Evolutionary conservation across 257 asterid species (phyloP).

Genomic region (Jacaranda mimosifolia): DNA sequence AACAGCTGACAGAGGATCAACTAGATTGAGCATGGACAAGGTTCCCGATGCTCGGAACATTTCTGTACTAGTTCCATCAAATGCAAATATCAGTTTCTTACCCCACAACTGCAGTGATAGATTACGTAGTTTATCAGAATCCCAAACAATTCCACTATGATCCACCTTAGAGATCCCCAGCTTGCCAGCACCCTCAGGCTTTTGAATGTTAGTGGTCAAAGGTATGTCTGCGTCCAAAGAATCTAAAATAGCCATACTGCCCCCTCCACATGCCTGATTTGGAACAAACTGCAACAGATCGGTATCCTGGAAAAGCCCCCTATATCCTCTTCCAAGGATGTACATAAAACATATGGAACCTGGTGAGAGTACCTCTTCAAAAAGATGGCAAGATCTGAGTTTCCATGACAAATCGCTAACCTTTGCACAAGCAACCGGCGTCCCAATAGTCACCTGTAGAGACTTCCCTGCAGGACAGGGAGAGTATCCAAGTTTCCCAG

Average conservation of each 20-base stretch:
- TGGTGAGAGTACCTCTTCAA: slow-evolving; percentile 97
- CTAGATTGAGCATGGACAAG: slow-evolving; percentile 93
- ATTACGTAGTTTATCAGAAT: slow-evolving; percentile 83
- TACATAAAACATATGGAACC: slow-evolving; percentile 98
- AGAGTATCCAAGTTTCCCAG: slow-evolving; percentile 96
- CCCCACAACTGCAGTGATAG: slow-evolving; percentile 90
- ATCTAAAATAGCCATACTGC: slow-evolving; percentile 98
- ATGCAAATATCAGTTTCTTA: slow-evolving; percentile 93
- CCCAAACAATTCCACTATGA: slow-evolving; percentile 98
- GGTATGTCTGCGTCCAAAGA: slow-evolving; percentile 87
- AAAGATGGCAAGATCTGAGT: slow-evolving; percentile 94
- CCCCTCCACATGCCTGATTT: slow-evolving; percentile 99
- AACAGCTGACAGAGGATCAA: slow-evolving; percentile 98
- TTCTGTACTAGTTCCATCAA: slow-evolving; percentile 96
- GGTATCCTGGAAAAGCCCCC: slow-evolving; percentile 96
- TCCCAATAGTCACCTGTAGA: slow-evolving; percentile 95
- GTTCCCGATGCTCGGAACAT: slow-evolving; percentile 84
- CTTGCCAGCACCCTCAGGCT: slow-evolving; percentile 74
- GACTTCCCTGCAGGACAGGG: slow-evolving; percentile 95
- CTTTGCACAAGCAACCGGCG: slow-evolving; percentile 81
- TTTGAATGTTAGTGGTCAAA: slow-evolving; percentile 69
- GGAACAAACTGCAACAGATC: slow-evolving; percentile 92
- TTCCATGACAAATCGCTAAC: slow-evolving; percentile 89
- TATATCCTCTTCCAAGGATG: slow-evolving; percentile 94
- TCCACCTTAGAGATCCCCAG: slow-evolving; percentile 79